phyloP scores from a whole-genome alignment of 768 basidiomycete species.

The Kwoniella shandongensis region DNA sequence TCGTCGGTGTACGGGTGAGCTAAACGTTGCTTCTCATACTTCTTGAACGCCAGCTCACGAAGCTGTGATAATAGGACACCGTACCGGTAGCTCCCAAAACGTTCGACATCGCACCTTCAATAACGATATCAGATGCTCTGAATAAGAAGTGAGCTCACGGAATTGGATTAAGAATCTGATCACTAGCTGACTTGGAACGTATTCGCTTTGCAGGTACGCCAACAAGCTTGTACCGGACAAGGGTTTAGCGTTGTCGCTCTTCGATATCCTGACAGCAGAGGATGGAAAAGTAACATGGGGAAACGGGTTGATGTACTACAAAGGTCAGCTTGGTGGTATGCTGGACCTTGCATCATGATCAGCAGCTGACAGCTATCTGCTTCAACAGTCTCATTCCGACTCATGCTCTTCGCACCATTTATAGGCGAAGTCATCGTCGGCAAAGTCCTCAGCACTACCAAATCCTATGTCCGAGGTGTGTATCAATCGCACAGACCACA shows the following conservation, averaged over 20 bases:
- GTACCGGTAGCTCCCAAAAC: slow-evolving; percentile 83
- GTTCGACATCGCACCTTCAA: slow-evolving; percentile 73
- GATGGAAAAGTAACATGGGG: slow-evolving; percentile 94
- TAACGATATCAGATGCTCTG: slow-evolving; percentile 77
- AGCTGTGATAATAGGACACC: slow-evolving; percentile 68
- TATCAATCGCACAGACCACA: slow-evolving; percentile 20
- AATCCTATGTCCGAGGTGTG: slow-evolving; percentile 79
- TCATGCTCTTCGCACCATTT: slow-evolving; percentile 91
- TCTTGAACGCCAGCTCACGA: not conserved
- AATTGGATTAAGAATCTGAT: not conserved
- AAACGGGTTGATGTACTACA: slow-evolving; percentile 93
- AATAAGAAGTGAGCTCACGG: slow-evolving; percentile 68
- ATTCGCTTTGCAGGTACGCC: slow-evolving; percentile 61
- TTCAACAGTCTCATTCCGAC: slow-evolving; percentile 72
- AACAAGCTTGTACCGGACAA: slow-evolving; percentile 79
- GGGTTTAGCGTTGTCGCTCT: slow-evolving; percentile 85
- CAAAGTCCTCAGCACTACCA: slow-evolving; percentile 81
- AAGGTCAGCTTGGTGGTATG: slow-evolving; percentile 60
- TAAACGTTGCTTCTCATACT: not conserved
- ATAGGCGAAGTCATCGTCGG: slow-evolving; percentile 84
- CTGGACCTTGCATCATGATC: not conserved
- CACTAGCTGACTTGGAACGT: not conserved
- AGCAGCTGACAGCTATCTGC: slow-evolving; percentile 2
- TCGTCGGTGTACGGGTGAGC: slow-evolving; percentile 45
- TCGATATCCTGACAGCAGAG: slow-evolving; percentile 78